Evolutionary conservation across 2,329 filamentous ascomycete species (phyloP).

Genomic region (Lecanoromycetidae sp.): DNA sequence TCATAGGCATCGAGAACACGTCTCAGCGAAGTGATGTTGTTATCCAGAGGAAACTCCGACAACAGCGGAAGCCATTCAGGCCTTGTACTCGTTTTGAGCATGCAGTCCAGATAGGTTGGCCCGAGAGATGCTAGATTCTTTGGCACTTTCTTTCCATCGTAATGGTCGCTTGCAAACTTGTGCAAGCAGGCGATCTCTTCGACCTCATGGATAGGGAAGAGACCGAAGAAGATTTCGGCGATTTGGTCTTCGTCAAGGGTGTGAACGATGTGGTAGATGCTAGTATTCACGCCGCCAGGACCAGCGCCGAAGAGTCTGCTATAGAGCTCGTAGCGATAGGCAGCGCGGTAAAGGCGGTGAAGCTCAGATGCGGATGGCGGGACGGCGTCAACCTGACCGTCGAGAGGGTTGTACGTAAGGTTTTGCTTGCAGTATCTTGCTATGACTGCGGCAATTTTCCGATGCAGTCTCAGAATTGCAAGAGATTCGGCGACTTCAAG

Average conservation of each 20-base stretch:
- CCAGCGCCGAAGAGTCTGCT: background rate
- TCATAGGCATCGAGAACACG: background rate
- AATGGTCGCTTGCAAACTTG: background rate
- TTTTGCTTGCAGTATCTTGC: background rate
- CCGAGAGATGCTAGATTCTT: background rate
- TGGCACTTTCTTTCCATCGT: too few species aligned
- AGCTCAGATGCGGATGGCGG: background rate
- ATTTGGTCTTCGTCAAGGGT: background rate
- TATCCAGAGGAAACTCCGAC: background rate
- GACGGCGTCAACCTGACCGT: background rate
- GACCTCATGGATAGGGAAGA: conserved; percentile 3
- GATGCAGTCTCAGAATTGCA: background rate
- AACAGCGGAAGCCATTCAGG: background rate
- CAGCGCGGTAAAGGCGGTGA: background rate
- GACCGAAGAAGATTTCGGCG: background rate
- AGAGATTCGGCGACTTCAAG: background rate
- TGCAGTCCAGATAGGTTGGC: background rate
- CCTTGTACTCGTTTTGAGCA: background rate
- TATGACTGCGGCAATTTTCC: background rate
- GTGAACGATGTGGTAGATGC: too few species aligned
- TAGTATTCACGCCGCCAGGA: background rate
- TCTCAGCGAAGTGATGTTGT: background rate
- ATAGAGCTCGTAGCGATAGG: background rate
- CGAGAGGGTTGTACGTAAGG: background rate
- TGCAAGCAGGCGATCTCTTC: conserved; percentile 1